These are phyloP conservation scores for Sphenostylis stenocarpa DNA, from an alignment of 306 rosid species.

Conservation along the genomic window DNA sequence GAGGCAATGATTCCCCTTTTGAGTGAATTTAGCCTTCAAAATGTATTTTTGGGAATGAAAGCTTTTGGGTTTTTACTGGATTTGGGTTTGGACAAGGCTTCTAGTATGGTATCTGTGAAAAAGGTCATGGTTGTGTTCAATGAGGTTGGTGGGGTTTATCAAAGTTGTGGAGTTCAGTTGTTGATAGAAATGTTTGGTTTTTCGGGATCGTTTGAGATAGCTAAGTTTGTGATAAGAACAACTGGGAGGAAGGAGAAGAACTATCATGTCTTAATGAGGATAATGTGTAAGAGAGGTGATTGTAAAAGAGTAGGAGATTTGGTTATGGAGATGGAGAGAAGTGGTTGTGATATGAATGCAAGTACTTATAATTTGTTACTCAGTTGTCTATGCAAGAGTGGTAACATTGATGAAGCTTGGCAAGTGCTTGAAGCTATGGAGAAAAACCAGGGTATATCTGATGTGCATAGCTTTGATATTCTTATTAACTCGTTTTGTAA, in stretches of 20 bases:
- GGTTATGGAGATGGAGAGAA: constrained; percentile 56
- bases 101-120: constrained; percentile 34
- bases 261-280: constrained; percentile 57
- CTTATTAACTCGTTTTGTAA: constrained; percentile 49
- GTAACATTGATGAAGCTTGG: constrained; percentile 47
- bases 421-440: constrained; percentile 50
- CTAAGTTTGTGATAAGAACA: constrained; percentile 49
- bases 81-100: constrained; percentile 35
- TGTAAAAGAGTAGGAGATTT: constrained; percentile 48
- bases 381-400: constrained; percentile 53
- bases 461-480: constrained; percentile 54
- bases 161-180: constrained; percentile 51
- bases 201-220: constrained; percentile 50
- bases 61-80: constrained; percentile 64
- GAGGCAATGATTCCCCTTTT: constrained; percentile 53
- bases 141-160: constrained; percentile 62
- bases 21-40: constrained; percentile 35
- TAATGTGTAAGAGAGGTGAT: constrained; percentile 52
- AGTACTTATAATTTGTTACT: constrained; percentile 49
- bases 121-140: constrained; percentile 49
- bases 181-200: constrained; percentile 58
- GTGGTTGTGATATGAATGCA: constrained; percentile 41
- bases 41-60: constrained; percentile 30
- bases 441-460: constrained; percentile 40
- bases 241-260: constrained; percentile 39